Percentiles rank a stretch among this genome's conserved stretches.
Conservation (phyloP, 1,284 basidiomycete species). For the Amylostereum areolatum region DNA sequence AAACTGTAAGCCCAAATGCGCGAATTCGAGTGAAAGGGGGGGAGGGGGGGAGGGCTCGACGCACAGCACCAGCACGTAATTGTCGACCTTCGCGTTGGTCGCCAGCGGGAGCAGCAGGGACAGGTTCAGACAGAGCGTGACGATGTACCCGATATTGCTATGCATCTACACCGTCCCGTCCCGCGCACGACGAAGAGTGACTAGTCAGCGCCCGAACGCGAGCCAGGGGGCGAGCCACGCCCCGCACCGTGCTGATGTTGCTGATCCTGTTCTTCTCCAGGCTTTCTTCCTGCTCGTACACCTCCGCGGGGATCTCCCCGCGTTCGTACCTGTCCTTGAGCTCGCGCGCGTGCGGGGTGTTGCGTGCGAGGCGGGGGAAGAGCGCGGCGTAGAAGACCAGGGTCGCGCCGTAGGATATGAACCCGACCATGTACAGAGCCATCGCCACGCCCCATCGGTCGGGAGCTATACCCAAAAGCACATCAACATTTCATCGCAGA, state of each 20-base stretch:
- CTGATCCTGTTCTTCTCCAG: slow-evolving; percentile 81
- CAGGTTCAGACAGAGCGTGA: slow-evolving; percentile 61
- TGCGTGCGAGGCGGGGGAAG: slow-evolving; percentile 79
- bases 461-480: slow-evolving; percentile 35
- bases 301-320: slow-evolving; percentile 52
- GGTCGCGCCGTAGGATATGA: slow-evolving; percentile 72
- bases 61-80: slow-evolving; percentile 60
- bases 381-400: slow-evolving; percentile 79
- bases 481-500: slow-evolving; percentile 1
- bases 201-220: slow-evolving; percentile 1
- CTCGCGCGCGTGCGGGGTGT: slow-evolving; percentile 61
- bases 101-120: slow-evolving; percentile 69
- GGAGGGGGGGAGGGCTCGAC: no score
- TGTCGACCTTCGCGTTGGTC: slow-evolving; percentile 63
- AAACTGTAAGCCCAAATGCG: slow-evolving; percentile 8
- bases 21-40: background rate
- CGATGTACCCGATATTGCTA: slow-evolving; percentile 72
- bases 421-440: slow-evolving; percentile 76
- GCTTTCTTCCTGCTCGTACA: slow-evolving; percentile 72
- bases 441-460: slow-evolving; percentile 72
- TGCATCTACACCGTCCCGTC: slow-evolving; percentile 44
- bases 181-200: background rate
- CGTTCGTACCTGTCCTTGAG: slow-evolving; percentile 53
- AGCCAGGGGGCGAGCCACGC: no score
- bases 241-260: slow-evolving; percentile 78